These are phyloP conservation scores for Kockovaella imperatae DNA, from an alignment of 768 basidiomycete species.

Conservation along the genomic window DNA sequence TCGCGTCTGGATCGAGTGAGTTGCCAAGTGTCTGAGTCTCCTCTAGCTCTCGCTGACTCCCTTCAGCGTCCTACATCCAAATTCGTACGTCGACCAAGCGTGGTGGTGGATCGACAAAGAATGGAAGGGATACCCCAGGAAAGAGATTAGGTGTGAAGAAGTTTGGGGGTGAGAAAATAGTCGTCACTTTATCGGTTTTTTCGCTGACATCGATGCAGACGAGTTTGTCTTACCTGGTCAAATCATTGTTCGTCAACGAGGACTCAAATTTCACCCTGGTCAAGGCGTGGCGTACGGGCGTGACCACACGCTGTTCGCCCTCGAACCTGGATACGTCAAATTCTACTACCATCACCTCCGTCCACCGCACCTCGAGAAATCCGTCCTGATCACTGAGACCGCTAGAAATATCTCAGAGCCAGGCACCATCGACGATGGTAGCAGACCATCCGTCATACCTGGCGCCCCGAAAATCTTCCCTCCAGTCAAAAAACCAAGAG, in stretches of 20 bases:
- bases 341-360: slow-evolving; percentile 57
- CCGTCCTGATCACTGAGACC: slow-evolving; percentile 1
- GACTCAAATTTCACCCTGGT: slow-evolving; percentile 84
- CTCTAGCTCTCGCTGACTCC: background rate
- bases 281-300: slow-evolving; percentile 87
- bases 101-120: slow-evolving; percentile 87
- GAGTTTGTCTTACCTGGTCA: slow-evolving; percentile 88
- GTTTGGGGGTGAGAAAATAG: slow-evolving; percentile 65
- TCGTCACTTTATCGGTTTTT: background rate
- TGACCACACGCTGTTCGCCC: slow-evolving; percentile 90
- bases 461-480: slow-evolving; percentile 49
- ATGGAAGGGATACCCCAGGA: slow-evolving; percentile 86
- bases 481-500: slow-evolving; percentile 34
- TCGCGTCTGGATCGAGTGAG: slow-evolving; percentile 1
- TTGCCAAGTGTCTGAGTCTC: background rate
- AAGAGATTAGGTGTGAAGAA: slow-evolving; percentile 92
- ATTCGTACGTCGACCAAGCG: slow-evolving; percentile 92
- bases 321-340: slow-evolving; percentile 81
- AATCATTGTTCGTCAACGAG: slow-evolving; percentile 92
- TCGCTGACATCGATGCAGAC: slow-evolving; percentile 52
- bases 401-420: slow-evolving; percentile 41
- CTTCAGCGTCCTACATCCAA: slow-evolving; percentile 42
- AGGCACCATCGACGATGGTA: slow-evolving; percentile 56
- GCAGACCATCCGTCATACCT: slow-evolving; percentile 51
- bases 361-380: slow-evolving; percentile 15